These are phyloP conservation scores for Dictyostelium purpureum DNA, from an alignment of 78 protist species.

Conservation along the genomic window DNA sequence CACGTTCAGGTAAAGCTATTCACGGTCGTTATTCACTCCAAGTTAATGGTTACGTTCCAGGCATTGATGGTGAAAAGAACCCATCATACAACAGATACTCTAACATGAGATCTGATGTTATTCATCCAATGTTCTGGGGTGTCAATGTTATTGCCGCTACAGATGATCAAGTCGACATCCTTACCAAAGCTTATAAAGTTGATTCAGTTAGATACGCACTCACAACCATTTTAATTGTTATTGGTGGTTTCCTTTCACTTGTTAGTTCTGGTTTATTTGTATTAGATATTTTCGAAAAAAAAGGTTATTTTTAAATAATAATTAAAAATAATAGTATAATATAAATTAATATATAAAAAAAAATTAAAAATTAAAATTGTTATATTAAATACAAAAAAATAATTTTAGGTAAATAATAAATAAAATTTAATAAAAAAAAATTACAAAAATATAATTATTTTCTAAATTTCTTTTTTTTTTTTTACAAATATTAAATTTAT, in stretches of 20 bases:
- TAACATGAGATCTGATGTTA: neutral
- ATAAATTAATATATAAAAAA: neutral
- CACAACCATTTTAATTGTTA: conserved; percentile 41
- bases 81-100: neutral
- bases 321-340: neutral
- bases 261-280: conserved; percentile 9
- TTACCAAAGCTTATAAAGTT: conserved; percentile 14
- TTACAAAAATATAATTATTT: too few relatives aligned
- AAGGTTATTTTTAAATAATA: neutral
- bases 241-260: conserved; percentile 63
- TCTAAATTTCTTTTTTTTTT: too few relatives aligned
- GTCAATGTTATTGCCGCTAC: conserved; percentile 25
- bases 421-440: neutral
- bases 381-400: neutral
- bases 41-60: conserved; percentile 45
- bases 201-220: conserved; percentile 48
- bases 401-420: neutral
- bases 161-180: conserved; percentile 32
- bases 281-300: conserved; percentile 3
- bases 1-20: conserved; percentile 72
- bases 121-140: conserved; percentile 71
- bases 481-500: too few relatives aligned
- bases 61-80: neutral
- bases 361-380: neutral
- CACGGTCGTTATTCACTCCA: conserved; percentile 67